Evolutionary conservation across 2,329 filamentous ascomycete species (phyloP), one percentile per base, ranked within the genome.

Genomic region (Chrysoporthe austroafricana): DNA sequence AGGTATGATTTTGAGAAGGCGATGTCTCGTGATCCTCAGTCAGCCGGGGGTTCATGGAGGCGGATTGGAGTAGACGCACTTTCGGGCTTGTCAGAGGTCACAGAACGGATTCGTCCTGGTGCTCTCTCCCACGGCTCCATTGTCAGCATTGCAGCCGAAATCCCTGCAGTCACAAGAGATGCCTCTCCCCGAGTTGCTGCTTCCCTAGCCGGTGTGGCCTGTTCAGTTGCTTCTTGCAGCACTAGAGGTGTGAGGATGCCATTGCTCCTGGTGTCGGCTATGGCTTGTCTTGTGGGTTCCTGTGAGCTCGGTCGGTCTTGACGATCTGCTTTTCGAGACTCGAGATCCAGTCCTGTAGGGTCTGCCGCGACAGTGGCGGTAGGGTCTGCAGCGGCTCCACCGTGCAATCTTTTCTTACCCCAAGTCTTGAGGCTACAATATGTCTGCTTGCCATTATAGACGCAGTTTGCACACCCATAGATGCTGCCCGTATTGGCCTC

Each of bases 1-100:
- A 79, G 72, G 66, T 71, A 77, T 6, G 75, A 68, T 16, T 75
- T 77, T 36, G 75, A 77, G 60, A 74, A 76, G n/a, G 76, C 75
- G 16, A 76, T 69, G 57, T 74, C 77, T 77, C 62, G 1, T 26
- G 32, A 26, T 2, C 13, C 32, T 59, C 44, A 56, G 66, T 46
- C 61, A 63, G 44, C 16, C 26, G 18, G 36, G 26, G 16, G 8
- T 4, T 11, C 8, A 32, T 16, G 21, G 9, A 21, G 46, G 46
- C 4, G 21, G n/a, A n/a, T 7, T 26, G 11, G 13, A 34, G 14
- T 1, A 16, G 11, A 32, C 58, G 60, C 21, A 61, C 62, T 62
- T 16, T 59, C 36, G 11, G 39, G 44, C 36, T 34, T 60, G 7
- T 9, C 63, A 36, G 42, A 54, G 14, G 6, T 50, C 5, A 34